Base-by-base conservation (phyloP, 1,284 basidiomycete genomes). In the Pseudozyma thailandica region DNA sequence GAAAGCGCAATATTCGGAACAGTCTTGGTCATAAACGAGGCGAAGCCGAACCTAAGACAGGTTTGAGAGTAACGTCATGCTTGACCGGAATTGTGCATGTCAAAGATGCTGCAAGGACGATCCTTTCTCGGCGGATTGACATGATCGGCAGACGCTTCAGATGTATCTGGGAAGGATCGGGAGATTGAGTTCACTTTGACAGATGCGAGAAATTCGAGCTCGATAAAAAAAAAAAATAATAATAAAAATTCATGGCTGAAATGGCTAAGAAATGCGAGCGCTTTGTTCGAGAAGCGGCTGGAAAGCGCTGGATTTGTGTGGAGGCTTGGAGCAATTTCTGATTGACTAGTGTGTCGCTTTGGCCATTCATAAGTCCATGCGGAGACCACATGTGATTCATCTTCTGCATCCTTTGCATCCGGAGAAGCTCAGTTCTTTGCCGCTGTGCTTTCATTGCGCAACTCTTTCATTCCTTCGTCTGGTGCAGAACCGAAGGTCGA, bases 261-360 rank as follows among this genome's bases (percentile, higher is more conserved):
- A 35, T 16, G 13, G 15, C 33, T 35, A 16, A 35, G 30, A 46
- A 46, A 21, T 21, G 7, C 23, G 37, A 21, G 4, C 8, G 16
- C 18, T 48, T 53, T n/a, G 25, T 61, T 70, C 51, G 46, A 50
- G 66, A 70, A 70, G 52, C 45, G 35, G 52, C 60, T 70, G 55
- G 60, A 70, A 70, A 8, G 56, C 47, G 27, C 66, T 35, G 15
- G 66, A 55, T 35, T 18, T 5, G 20, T 54, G 66, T 70, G 60
- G 66, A 70, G 66, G 56, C 33, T 25, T 38, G 46, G 39, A 10
- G 44, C 13, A 20, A 23, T 39, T 55, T 58, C 38, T 30, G 26
- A 33, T 26, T 16, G n/a, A 16, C 23, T 45, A 28, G 15, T n/a
- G 25, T 20, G 35, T 25, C 28, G n/a, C 37, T 25, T 39, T 43